Percentiles rank a stretch among this genome's conserved stretches.
Evolutionary conservation across 176 grass and related monocot genomes (phyloP).

Genomic region (Pontederia paniculata): DNA sequence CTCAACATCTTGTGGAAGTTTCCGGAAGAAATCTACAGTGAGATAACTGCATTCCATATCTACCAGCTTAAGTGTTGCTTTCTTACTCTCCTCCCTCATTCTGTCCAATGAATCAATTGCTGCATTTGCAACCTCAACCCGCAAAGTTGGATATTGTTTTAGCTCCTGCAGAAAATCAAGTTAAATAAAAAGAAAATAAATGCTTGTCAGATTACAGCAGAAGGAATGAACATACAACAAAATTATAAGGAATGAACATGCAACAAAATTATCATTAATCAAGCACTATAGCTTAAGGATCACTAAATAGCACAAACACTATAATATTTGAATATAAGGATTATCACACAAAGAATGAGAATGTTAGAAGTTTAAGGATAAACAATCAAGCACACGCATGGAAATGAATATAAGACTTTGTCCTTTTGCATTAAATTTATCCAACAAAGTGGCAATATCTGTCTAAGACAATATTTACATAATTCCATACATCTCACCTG

Average conservation of each 20-base stretch:
- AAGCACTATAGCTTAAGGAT: no score
- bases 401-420: no score
- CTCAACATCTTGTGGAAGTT: slow-evolving; percentile 96
- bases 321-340: no score
- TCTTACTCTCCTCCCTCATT: slow-evolving; percentile 99
- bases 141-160: slow-evolving; percentile 89
- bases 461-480: no score
- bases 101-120: slow-evolving; percentile 93
- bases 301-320: no score
- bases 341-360: no score
- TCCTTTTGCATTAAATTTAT: no score
- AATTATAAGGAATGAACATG: not conserved
- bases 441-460: no score
- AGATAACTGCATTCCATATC: slow-evolving; percentile 98
- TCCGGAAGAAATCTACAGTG: slow-evolving; percentile 98
- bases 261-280: not conserved
- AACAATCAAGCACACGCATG: no score
- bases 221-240: not conserved
- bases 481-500: no score
- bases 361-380: no score
- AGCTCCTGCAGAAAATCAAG: slow-evolving; percentile 51
- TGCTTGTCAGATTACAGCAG: not conserved
- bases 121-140: slow-evolving; percentile 78
- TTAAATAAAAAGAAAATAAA: not conserved
- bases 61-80: slow-evolving; percentile 87